Evolutionary conservation across 495 filamentous ascomycete genomes (phyloP).

Genomic region (Penicillium samsonianum): DNA sequence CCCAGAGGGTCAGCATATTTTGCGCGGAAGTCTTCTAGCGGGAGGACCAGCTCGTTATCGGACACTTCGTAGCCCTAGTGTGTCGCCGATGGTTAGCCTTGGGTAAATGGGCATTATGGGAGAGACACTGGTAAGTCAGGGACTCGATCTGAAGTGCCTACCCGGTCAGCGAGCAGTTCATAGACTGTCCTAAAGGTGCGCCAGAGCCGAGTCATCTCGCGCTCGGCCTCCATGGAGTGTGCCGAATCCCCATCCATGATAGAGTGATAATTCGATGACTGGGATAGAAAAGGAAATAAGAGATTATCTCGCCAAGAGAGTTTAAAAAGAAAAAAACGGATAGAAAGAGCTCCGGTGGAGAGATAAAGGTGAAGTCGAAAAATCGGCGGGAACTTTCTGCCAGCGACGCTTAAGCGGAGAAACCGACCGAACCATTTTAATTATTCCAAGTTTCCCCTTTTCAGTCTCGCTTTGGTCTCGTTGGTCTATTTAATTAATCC

Average conservation of each 20-base stretch:
- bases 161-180: constrained; percentile 83
- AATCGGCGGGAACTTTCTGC: constrained; percentile 41
- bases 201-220: constrained; percentile 75
- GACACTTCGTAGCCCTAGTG: constrained; percentile 85
- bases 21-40: constrained; percentile 69
- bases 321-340: constrained; percentile 11
- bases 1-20: constrained; percentile 70
- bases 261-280: constrained; percentile 6
- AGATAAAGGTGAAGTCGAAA: constrained; percentile 31
- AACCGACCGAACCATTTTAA: constrained; percentile 35
- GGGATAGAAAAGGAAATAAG: neutral
- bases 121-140: neutral
- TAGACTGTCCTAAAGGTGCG: constrained; percentile 84
- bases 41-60: constrained; percentile 83
- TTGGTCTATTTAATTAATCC: constrained; percentile 18
- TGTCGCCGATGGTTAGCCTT: constrained; percentile 21
- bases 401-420: constrained; percentile 33
- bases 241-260: constrained; percentile 57
- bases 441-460: constrained; percentile 31
- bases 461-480: constrained; percentile 23
- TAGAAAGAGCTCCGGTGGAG: constrained; percentile 9
- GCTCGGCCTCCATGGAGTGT: constrained; percentile 57
- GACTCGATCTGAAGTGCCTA: constrained; percentile 39
- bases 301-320: neutral
- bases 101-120: neutral